Conservation (phyloP, 225 moss, liverwort and hornwort genomes). For the Antitrichia curtipendula region DNA sequence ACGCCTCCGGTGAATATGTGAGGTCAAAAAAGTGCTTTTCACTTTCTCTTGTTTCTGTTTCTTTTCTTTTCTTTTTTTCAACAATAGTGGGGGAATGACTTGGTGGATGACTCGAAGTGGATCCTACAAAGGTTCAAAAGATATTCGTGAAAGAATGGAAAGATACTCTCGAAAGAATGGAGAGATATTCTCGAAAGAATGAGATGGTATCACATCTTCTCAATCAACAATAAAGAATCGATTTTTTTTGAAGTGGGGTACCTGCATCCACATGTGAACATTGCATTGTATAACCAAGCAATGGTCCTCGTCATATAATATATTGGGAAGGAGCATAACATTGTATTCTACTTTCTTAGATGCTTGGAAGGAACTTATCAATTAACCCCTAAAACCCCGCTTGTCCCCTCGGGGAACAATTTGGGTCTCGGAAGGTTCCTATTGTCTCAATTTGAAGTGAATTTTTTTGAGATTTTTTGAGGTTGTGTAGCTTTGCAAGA, state of each 20-base stretch:
- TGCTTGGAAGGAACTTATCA: too few relatives aligned
- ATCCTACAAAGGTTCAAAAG: not conserved
- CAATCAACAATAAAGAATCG: too few relatives aligned
- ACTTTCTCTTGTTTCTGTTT: not conserved
- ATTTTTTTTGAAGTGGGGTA: not conserved
- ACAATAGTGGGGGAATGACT: not conserved
- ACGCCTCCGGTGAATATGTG: not conserved
- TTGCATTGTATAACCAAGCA: too few relatives aligned
- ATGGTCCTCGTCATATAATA: too few relatives aligned
- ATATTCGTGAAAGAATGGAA: not conserved
- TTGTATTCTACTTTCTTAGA: too few relatives aligned
- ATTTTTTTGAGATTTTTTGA: too few relatives aligned
- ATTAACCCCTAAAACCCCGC: too few relatives aligned
- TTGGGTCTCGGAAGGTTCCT: too few relatives aligned
- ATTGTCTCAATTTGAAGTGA: too few relatives aligned
- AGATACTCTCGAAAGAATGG: not conserved
- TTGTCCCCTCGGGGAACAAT: too few relatives aligned
- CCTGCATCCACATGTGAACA: not conserved
- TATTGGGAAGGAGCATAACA: too few relatives aligned
- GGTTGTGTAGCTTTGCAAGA: too few relatives aligned
- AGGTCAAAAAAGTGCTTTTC: not conserved
- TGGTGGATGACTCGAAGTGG: not conserved
- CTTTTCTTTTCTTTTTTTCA: not conserved
- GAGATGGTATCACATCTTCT: not conserved
- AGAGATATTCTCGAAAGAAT: not conserved